Evolutionary conservation across 2,329 filamentous ascomycete genomes (phyloP).

Genomic region (Ambrosiella cleistominuta): DNA sequence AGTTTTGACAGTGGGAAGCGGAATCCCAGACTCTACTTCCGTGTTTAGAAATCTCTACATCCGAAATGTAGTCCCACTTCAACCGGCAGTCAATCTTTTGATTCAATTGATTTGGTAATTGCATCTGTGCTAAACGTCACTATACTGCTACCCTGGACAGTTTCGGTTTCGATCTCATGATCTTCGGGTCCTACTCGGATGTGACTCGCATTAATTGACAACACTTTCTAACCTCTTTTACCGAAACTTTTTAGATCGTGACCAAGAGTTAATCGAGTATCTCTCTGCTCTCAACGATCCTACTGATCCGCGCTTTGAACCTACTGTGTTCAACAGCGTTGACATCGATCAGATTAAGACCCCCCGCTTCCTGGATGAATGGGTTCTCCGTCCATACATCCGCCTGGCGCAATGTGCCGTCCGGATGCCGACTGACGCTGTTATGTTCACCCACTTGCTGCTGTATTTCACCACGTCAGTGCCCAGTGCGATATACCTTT

Average conservation of each 20-base stretch:
- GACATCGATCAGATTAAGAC: slow-evolving; percentile 24
- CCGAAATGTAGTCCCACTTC: not conserved
- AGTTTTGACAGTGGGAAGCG: not conserved
- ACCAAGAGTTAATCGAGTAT: slow-evolving; percentile 20
- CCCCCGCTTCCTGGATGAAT: slow-evolving; percentile 25
- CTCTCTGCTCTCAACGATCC: slow-evolving; percentile 28
- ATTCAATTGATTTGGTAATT: not conserved
- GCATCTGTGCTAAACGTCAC: not conserved
- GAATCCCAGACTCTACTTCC: not conserved
- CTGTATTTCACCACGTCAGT: slow-evolving; percentile 53
- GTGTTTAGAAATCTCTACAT: not conserved
- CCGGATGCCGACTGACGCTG: slow-evolving; percentile 52
- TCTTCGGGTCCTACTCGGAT: not conserved
- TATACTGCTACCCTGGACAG: not conserved
- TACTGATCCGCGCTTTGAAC: slow-evolving; percentile 25
- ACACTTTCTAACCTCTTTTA: not conserved
- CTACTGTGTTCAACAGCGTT: slow-evolving; percentile 26
- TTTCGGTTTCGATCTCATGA: not conserved
- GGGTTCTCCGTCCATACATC: slow-evolving; percentile 43
- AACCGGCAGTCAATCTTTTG: not conserved
- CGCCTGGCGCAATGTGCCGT: slow-evolving; percentile 36
- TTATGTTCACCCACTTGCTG: slow-evolving; percentile 61
- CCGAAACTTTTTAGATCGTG: slow-evolving; percentile 12
- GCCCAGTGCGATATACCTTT: slow-evolving; percentile 49
- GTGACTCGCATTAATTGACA: not conserved